Evolutionary conservation across 352 stramenopile genomes (phyloP).

Genomic region (Aphanomyces euteiches): DNA sequence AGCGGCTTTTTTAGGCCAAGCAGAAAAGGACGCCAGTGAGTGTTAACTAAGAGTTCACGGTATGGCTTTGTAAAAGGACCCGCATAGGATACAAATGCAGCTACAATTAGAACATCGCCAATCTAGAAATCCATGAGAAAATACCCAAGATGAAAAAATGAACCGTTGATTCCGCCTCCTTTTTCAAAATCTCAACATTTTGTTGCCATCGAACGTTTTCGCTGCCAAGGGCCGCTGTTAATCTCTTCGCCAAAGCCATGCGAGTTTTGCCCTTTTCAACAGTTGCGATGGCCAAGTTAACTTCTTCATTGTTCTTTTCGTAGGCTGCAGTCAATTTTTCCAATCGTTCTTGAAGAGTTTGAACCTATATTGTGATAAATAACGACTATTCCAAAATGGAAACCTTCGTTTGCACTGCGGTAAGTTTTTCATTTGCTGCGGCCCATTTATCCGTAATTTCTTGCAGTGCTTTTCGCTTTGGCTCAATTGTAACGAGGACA

Average conservation of each 20-base stretch:
- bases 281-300: slow-evolving; percentile 83
- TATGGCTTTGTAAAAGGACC: slow-evolving; percentile 93
- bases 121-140: slow-evolving; percentile 42
- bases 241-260: slow-evolving; percentile 88
- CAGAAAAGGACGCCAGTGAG: slow-evolving; percentile 88
- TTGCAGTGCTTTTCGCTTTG: slow-evolving; percentile 84
- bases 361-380: slow-evolving; percentile 12
- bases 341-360: slow-evolving; percentile 47
- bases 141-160: not conserved
- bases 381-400: slow-evolving; percentile 30
- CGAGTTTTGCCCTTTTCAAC: slow-evolving; percentile 83
- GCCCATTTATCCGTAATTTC: slow-evolving; percentile 77
- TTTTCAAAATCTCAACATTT: slow-evolving; percentile 76
- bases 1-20: slow-evolving; percentile 42
- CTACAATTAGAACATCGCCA: slow-evolving; percentile 87
- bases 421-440: slow-evolving; percentile 82
- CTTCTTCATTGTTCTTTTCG: slow-evolving; percentile 82
- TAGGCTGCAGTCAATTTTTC: slow-evolving; percentile 75
- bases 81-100: slow-evolving; percentile 92
- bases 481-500: slow-evolving; percentile 91
- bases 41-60: slow-evolving; percentile 75
- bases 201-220: slow-evolving; percentile 90
- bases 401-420: slow-evolving; percentile 86
- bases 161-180: slow-evolving; percentile 64
- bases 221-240: slow-evolving; percentile 88